Conservation (phyloP, 768 basidiomycete genomes). For the Gymnopilus junonius region DNA sequence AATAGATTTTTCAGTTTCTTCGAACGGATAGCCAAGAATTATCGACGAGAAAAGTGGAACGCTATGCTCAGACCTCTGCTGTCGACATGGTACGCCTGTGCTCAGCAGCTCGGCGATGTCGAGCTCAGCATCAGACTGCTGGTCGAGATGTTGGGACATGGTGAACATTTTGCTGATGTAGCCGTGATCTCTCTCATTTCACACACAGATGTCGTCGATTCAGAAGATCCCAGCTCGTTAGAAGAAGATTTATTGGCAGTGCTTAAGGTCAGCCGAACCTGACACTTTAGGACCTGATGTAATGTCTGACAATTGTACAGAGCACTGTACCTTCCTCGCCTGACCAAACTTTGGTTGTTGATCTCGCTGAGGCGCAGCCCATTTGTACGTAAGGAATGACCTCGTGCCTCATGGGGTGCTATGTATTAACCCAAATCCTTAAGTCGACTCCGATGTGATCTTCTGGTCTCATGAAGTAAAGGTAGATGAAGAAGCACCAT, state of each 20-base stretch:
- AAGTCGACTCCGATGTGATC: constrained; percentile 67
- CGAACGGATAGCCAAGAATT: constrained; percentile 89
- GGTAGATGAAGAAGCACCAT: constrained; percentile 66
- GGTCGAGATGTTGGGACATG: constrained; percentile 82
- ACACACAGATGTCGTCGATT: constrained; percentile 37
- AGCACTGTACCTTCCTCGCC: constrained; percentile 68
- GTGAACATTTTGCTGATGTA: constrained; percentile 41
- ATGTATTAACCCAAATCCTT: constrained; percentile 5
- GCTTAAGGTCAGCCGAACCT: constrained; percentile 54
- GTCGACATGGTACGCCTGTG: constrained; percentile 82
- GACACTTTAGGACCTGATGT: not conserved
- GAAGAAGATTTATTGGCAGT: constrained; percentile 78
- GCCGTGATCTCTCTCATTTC: constrained; percentile 2
- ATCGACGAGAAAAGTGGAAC: constrained; percentile 85
- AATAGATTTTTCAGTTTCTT: constrained; percentile 71
- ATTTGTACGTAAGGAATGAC: constrained; percentile 51
- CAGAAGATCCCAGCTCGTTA: constrained; percentile 52
- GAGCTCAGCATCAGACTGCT: constrained; percentile 78
- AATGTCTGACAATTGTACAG: constrained; percentile 40
- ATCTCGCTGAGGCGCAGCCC: constrained; percentile 64
- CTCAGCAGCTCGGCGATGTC: constrained; percentile 76
- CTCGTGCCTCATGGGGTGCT: not conserved
- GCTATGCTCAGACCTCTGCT: constrained; percentile 76
- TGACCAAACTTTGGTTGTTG: constrained; percentile 62
- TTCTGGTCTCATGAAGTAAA: constrained; percentile 75